A percentile compares a stretch with the other conserved stretches of the same genome.
These are phyloP conservation scores for Protoeuglena noctilucae DNA, from an alignment of 139 green algal species.

Conservation along the genomic window DNA sequence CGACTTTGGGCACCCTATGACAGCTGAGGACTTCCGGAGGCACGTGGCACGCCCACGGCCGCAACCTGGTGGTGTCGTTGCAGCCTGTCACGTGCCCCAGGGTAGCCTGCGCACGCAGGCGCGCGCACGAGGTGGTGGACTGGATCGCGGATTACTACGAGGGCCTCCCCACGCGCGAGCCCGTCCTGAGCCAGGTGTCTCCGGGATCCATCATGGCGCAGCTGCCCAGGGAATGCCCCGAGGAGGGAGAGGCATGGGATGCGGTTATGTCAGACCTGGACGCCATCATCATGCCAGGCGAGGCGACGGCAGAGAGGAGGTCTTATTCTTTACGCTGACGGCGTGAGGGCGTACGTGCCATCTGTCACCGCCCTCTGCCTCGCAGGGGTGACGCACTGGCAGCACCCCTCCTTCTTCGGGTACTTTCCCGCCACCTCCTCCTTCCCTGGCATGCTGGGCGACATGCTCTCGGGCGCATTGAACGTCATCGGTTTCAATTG, in stretches of 20 bases:
- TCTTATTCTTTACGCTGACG: no score
- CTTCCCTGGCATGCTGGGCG: slow-evolving; percentile 44
- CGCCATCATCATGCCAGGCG: slow-evolving; percentile 44
- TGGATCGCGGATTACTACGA: slow-evolving; percentile 51
- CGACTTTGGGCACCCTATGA: no score
- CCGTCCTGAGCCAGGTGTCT: slow-evolving; percentile 28
- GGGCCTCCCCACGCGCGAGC: slow-evolving; percentile 13
- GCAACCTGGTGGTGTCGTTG: no score
- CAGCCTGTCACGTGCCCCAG: no score
- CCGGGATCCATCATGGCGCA: slow-evolving; percentile 37
- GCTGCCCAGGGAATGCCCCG: slow-evolving; percentile 30
- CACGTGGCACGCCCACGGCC: no score
- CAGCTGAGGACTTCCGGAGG: no score
- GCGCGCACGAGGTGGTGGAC: slow-evolving; percentile 37
- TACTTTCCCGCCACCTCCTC: slow-evolving; percentile 52
- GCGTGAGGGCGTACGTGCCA: not conserved
- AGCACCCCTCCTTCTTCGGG: slow-evolving; percentile 63
- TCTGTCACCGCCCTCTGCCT: not conserved
- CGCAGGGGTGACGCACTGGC: slow-evolving; percentile 60
- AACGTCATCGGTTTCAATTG: slow-evolving; percentile 59
- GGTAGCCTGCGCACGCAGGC: not conserved
- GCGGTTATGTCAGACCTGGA: slow-evolving; percentile 44
- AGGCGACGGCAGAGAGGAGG: not conserved
- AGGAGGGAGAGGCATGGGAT: slow-evolving; percentile 29
- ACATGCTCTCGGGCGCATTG: slow-evolving; percentile 44